phyloP scores from a whole-genome alignment of 148 eudicot genomes.

The Nepenthes mirabilis region DNA sequence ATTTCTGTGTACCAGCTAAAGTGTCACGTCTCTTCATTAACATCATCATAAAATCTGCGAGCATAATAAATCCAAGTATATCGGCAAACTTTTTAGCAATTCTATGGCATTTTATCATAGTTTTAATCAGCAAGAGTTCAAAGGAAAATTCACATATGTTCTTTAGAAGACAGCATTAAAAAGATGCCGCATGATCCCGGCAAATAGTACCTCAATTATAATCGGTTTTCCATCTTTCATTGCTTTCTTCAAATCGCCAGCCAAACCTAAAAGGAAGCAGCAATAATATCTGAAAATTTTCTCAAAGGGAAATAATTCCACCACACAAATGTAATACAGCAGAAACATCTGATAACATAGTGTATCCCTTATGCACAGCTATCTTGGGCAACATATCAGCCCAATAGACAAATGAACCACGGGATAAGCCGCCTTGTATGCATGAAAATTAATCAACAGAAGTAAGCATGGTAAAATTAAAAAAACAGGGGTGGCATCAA shows the following conservation, averaged over 20 bases:
- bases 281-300: neutral
- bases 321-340: too few relatives aligned
- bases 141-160: neutral
- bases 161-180: neutral
- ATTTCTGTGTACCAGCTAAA: too few relatives aligned
- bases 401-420: neutral
- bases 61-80: too few relatives aligned
- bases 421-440: neutral
- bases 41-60: too few relatives aligned
- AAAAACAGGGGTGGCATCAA: neutral
- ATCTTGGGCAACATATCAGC: neutral
- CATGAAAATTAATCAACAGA: neutral
- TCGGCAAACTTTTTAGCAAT: too few relatives aligned
- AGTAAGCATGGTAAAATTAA: neutral
- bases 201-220: constrained; percentile 69
- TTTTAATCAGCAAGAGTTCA: neutral
- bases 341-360: too few relatives aligned
- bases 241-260: constrained; percentile 98
- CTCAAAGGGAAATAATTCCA: too few relatives aligned
- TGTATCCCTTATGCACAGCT: too few relatives aligned
- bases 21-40: too few relatives aligned
- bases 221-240: constrained; percentile 99
- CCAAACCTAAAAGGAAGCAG: constrained; percentile 49
- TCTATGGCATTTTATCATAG: too few relatives aligned
- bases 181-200: neutral